A percentile compares a stretch with the other conserved stretches of the same genome.
Conservation (phyloP, 2,329 filamentous ascomycete genomes). For the Neonectria neomacrospora region DNA sequence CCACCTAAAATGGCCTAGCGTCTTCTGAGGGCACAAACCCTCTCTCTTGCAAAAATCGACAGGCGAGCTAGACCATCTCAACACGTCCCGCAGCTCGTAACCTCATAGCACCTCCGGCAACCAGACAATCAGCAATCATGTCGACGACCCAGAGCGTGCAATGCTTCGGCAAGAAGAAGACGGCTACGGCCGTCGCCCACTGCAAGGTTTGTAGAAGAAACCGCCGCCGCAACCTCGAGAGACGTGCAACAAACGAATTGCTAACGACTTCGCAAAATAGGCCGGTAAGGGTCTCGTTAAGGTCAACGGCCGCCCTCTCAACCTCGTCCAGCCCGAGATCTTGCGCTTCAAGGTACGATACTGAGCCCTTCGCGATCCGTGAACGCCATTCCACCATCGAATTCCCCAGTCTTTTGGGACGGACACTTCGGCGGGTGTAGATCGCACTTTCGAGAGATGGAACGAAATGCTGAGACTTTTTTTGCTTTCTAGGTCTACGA, state of each 20-base stretch:
- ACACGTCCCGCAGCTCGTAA: conserved; percentile 38
- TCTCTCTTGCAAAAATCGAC: conserved; percentile 41
- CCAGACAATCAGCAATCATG: conserved; percentile 68
- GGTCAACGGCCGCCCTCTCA: conserved; percentile 97
- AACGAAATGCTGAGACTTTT: conserved; percentile 38
- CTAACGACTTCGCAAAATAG: conserved; percentile 49
- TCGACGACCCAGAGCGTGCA: conserved; percentile 83
- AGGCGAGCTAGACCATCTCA: conserved; percentile 41
- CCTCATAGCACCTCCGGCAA: conserved; percentile 42
- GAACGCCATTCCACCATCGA: conserved; percentile 22
- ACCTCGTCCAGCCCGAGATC: conserved; percentile 94
- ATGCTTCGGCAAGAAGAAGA: conserved; percentile 99
- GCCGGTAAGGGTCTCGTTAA: conserved; percentile 82
- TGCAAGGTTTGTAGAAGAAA: conserved; percentile 76
- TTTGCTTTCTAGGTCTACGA: conserved; percentile 82
- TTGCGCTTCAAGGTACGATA: conserved; percentile 91
- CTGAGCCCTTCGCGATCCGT: conserved; percentile 15
- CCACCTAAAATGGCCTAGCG: conserved; percentile 45
- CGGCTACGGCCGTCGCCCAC: conserved; percentile 88
- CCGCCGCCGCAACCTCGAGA: conserved; percentile 9
- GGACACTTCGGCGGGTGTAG: conserved; percentile 3
- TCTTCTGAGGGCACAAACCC: conserved; percentile 49
- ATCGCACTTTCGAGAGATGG: conserved; percentile 10
- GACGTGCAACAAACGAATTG: conserved; percentile 26
- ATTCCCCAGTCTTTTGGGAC: conserved; percentile 23